Base-by-base conservation (phyloP, 179 eudicot species). In the Sideroxylon spinosum region DNA sequence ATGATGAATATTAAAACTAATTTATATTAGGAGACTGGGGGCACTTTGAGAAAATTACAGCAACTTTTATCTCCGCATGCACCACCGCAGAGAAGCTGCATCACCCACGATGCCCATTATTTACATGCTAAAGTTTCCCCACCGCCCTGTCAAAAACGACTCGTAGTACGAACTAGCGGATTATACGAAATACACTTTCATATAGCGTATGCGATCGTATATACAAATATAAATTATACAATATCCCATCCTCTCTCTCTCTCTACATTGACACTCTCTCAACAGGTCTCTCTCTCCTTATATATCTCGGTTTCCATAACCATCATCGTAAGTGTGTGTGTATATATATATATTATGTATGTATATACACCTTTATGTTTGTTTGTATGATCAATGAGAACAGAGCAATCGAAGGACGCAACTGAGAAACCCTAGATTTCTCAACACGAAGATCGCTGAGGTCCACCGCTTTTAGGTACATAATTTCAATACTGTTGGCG, bases 391-490 rank as follows among this genome's bases (percentile, higher is more conserved):
- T 72, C 75, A 72, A 32, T 20, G 48, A 32, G 11, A 19, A 57
- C 52, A 74, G 2, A 74, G 53, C 65, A 74, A 37, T 0, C 17
- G 57, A 10, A 61, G 32, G 76, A 57, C 10, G 76, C 25, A 57
- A 73, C 32, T 32, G 29, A 74, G 59, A 74, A 74, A n/a, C 66
- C 76, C 66, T 73, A 73, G 76, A 59, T 74, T 74, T 74, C 52
- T 74, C 37, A 11, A 64, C n/a, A 16, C 29, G 79, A 76, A 50
- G 79, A 76, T 76, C 79, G 73, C 71, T 76, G 9, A 7, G 20
- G 63, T 29, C 11, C 13, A 2, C 17, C 19, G n/a, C 64, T 52
- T 0, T 65, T 53, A 76, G 79, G 79, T 76, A 76, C 48, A 28
- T 6, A 66, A n/a, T 32, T 50, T 53, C 29, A 53, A 53, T 26